Conservation (phyloP, 257 asterid species). For the Nicotiana tomentosiformis region DNA sequence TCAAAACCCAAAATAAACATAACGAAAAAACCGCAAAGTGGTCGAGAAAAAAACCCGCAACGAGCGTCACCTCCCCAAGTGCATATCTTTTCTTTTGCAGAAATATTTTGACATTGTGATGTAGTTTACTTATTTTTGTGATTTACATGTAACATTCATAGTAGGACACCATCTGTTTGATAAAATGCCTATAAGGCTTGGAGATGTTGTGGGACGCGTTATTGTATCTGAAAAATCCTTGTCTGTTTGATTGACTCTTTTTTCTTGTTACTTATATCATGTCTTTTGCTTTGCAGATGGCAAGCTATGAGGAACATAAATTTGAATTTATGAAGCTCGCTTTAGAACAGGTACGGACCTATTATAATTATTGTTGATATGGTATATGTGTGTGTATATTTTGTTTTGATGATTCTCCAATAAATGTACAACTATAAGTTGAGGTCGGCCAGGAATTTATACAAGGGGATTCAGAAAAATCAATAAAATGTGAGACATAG, state of each 20-base stretch:
- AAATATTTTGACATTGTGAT: neutral
- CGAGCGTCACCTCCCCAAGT: neutral
- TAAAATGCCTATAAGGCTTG: neutral
- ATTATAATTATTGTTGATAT: neutral
- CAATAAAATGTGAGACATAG: too few relatives aligned
- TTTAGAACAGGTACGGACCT: constrained; percentile 46
- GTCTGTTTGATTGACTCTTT: neutral
- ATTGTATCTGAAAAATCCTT: neutral
- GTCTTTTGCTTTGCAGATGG: constrained; percentile 27
- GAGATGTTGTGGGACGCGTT: too few relatives aligned
- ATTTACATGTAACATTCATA: neutral
- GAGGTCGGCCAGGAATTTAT: neutral
- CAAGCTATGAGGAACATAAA: constrained; percentile 23
- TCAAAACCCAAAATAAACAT: too few relatives aligned
- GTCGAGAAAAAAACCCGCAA: too few relatives aligned
- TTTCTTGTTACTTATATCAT: neutral
- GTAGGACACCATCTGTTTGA: neutral
- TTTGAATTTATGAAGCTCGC: constrained; percentile 64
- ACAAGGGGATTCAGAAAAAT: too few relatives aligned
- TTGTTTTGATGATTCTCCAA: neutral
- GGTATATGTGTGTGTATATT: neutral
- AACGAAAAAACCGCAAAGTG: too few relatives aligned
- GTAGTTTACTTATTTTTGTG: neutral
- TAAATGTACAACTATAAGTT: neutral
- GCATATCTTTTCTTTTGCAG: neutral